Evolutionary conservation across 2,329 filamentous ascomycete species (phyloP), one percentile per base, ranked within the genome.

Genomic region (Aspergillus awamori): DNA sequence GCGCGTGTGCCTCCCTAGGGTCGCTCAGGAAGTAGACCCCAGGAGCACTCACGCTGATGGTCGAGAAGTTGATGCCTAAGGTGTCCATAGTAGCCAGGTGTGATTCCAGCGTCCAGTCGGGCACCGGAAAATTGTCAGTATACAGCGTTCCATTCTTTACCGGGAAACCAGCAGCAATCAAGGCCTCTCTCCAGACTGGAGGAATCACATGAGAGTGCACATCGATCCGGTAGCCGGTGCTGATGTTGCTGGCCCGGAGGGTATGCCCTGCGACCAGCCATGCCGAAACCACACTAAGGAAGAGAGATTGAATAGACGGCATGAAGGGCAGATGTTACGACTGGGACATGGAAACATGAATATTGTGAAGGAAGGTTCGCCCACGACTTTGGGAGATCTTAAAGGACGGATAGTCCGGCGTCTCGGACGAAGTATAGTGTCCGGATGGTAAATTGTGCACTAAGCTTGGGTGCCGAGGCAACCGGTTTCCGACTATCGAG

Each of bases 191-290:
- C 38, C 38, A 57, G 28, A 57, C 8, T 2, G 39, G 39, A 13
- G 54, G 54, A 22, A 57, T 57, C 4, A 45, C 39, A 30, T 66
- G 64, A 3, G 64, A 65, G 33, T 66, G 64, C 11, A 66, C 63
- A 22, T 66, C 64, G 7, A 66, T 56, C 30, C 61, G 59, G 52
- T 65, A 65, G 47, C 52, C 52, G 1, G 49, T 33, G 17, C 26
- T 51, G 11, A 62, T 5, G 7, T 57, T 54, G 39, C 6, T 22
- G 8, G 41, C 17, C 41, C 41, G n/a, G 8, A 47, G 41, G 41
- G n/a, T 47, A 39, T 57, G 24, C 4, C 26, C 49, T 2, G 30
- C 20, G 17, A 36, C 28, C 28, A 53, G 30, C 10, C n/a, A 22
- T 6, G 49, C 22, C 3, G 49, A 33, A 11, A 36, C 20, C 17